phyloP scores from a whole-genome alignment of 345 rosid species.

The Trapa incisa region DNA sequence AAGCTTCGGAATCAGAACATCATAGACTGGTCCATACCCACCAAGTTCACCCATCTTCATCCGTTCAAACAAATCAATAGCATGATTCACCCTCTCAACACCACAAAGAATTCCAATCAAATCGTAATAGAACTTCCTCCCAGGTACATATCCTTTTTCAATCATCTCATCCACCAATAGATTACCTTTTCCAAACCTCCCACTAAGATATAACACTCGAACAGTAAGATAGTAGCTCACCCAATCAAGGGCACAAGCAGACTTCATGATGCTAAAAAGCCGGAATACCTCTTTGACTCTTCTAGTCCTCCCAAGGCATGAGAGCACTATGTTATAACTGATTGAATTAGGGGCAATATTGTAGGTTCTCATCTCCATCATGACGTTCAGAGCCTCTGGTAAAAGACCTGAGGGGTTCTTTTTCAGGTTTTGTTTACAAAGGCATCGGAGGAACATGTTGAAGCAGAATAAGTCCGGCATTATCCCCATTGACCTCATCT shows the following conservation, averaged over 20 bases:
- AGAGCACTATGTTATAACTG: constrained; percentile 68
- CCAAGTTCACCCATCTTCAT: constrained; percentile 55
- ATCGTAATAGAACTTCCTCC: constrained; percentile 54
- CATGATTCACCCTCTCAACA: constrained; percentile 55
- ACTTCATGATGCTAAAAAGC: constrained; percentile 55
- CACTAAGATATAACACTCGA: constrained; percentile 57
- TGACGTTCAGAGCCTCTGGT: constrained; percentile 72
- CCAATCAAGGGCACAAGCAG: constrained; percentile 52
- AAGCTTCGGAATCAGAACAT: constrained; percentile 64
- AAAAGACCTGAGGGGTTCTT: constrained; percentile 75
- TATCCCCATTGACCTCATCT: constrained; percentile 53
- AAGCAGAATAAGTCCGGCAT: constrained; percentile 59
- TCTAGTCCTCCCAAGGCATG: constrained; percentile 61
- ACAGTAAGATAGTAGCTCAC: constrained; percentile 69
- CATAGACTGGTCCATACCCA: constrained; percentile 59
- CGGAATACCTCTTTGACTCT: constrained; percentile 65
- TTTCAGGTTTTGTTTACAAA: constrained; percentile 47
- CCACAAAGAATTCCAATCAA: constrained; percentile 75
- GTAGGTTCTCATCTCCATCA: constrained; percentile 73
- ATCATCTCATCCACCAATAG: constrained; percentile 67
- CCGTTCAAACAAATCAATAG: constrained; percentile 49
- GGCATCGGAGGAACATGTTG: constrained; percentile 57
- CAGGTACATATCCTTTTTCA: constrained; percentile 39
- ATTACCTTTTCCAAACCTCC: constrained; percentile 78
- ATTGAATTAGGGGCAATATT: constrained; percentile 41